Base-by-base conservation (phyloP, 805 yeast species). In the Sugiyamaella americana region DNA sequence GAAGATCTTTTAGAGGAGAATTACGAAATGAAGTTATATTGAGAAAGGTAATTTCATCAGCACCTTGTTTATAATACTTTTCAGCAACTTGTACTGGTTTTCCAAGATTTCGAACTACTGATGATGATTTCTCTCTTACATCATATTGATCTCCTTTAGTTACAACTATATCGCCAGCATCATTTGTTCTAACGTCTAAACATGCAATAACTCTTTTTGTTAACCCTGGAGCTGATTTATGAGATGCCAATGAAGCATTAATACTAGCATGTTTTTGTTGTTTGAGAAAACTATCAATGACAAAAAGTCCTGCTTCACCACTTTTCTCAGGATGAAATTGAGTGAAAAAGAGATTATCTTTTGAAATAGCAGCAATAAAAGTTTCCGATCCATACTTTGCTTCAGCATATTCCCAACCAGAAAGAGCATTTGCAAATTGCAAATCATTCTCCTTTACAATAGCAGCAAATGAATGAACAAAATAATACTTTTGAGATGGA, bases 281-380 rank as follows among this genome's bases (percentile, higher is more conserved):
- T 34, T 73, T 73, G 56, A 93, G 69, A 61, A 93, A 93, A 22
- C 85, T 76, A 48, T 75, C 74, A 48, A 93, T 75, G 6, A 91
- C 79, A 51, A 76, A 75, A 39, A 93, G 70, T 41, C 99, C 99
- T 3, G 96, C 95, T 19, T 71, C 61, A 10, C 98, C 98, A 2
- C 96, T 87, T 65, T 93, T 93, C 62, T 93, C 99, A n/a, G 99
- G 99, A 66, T 93, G 99, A 66, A 93, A 93, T 65, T 93, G 99
- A 1, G 98, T 93, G 37, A 97, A 96, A 66, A 93, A 86, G 8
- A 91, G 70, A 52, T 87, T 89, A 49, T 74, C 87, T 58, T 75
- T 82, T 24, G 80, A 63, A 41, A 89, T 63, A 0, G 98, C 93
- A 13, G 97, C 94, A 51, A 93, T 70, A 57, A 89, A 93, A 43